Evolutionary conservation across 208 protist genomes (phyloP).

Genomic region (Tritrichomonas foetus): DNA sequence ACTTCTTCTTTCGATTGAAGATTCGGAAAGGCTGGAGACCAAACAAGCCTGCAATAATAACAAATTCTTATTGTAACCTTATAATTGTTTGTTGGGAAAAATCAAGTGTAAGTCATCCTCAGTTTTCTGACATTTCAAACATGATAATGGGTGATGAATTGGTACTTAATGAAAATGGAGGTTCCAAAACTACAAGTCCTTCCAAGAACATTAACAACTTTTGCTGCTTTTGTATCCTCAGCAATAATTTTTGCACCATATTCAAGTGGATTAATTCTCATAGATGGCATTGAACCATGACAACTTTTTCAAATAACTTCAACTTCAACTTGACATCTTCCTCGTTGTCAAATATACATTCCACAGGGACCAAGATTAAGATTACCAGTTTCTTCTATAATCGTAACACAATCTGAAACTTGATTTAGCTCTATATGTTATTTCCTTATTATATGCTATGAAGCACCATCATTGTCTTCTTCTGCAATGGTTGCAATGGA

Average conservation of each 20-base stretch:
- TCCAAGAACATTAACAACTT: too few species aligned
- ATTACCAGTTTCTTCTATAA: conserved; percentile 26
- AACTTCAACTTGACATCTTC: conserved; percentile 13
- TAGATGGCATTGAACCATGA: background rate
- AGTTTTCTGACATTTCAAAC: too few species aligned
- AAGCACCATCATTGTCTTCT: conserved; percentile 30
- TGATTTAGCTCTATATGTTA: background rate
- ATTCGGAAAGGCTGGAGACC: too few species aligned
- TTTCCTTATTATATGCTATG: background rate
- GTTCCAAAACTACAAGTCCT: too few species aligned
- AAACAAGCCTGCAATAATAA: too few species aligned
- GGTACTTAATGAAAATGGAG: too few species aligned
- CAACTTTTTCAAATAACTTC: background rate
- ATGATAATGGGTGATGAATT: too few species aligned
- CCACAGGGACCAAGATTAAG: conserved; percentile 1
- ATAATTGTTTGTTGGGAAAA: too few species aligned
- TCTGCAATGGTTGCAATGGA: conserved; percentile 27
- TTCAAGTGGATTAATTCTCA: conserved; percentile 22
- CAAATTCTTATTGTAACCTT: too few species aligned
- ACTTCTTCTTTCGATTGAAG: too few species aligned
- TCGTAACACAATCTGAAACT: background rate
- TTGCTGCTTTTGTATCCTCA: background rate
- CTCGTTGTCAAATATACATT: conserved; percentile 27
- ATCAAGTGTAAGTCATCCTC: too few species aligned
- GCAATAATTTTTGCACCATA: conserved; percentile 4